phyloP scores from a whole-genome alignment of 768 basidiomycete species.

The Bullera alba region DNA sequence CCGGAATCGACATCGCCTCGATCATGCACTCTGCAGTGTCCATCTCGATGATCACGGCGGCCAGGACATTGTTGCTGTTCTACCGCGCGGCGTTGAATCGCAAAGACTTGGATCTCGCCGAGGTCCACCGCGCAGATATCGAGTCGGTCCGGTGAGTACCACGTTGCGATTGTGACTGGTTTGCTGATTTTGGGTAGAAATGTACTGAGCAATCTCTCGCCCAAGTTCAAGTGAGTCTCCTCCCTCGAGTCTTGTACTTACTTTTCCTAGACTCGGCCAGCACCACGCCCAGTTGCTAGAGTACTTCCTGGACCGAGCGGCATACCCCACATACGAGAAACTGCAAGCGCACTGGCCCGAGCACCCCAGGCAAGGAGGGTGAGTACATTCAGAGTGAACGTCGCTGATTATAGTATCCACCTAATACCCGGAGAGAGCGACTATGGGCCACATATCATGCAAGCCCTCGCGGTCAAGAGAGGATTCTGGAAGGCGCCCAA shows the following conservation, averaged over 20 bases:
- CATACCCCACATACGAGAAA: conserved; percentile 31
- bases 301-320: conserved; percentile 38
- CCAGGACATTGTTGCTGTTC: conserved; percentile 32
- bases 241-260: not conserved
- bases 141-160: conserved; percentile 28
- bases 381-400: conserved; percentile 2
- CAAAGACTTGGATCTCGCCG: conserved; percentile 17
- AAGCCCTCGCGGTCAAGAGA: conserved; percentile 38
- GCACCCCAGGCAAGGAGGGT: conserved; percentile 36
- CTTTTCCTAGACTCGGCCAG: conserved; percentile 39
- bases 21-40: conserved; percentile 26
- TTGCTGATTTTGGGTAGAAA: not conserved
- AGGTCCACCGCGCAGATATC: conserved; percentile 24
- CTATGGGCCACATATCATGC: conserved; percentile 27
- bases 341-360: conserved; percentile 36
- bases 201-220: conserved; percentile 25
- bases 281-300: conserved; percentile 39
- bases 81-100: conserved; percentile 28
- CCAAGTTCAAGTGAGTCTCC: too few species aligned
- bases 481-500: conserved; percentile 25
- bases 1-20: conserved; percentile 9
- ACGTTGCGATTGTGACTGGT: not conserved
- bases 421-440: conserved; percentile 16
- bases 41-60: conserved; percentile 34
- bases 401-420: not conserved